A percentile compares a stretch with the other conserved stretches of the same genome.
Conservation (phyloP, 768 basidiomycete species). For the Leccinellum albellum region DNA sequence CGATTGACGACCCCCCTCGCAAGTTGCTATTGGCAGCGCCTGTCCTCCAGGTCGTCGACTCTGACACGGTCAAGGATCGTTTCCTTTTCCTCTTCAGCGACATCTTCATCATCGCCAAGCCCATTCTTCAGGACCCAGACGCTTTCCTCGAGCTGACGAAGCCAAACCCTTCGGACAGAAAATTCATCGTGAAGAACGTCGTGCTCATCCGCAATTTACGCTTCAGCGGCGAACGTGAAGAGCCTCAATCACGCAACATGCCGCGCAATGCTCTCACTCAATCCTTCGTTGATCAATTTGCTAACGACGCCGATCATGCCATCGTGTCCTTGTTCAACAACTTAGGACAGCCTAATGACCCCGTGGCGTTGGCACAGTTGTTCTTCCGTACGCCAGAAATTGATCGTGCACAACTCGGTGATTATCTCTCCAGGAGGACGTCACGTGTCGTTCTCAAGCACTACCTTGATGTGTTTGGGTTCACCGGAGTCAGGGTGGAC, state of each 20-base stretch:
- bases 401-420: slow-evolving; percentile 77
- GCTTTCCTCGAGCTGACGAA: slow-evolving; percentile 54
- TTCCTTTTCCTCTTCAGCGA: slow-evolving; percentile 98
- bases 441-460: slow-evolving; percentile 75
- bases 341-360: slow-evolving; percentile 57
- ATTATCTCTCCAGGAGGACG: slow-evolving; percentile 72
- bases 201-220: slow-evolving; percentile 70
- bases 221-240: slow-evolving; percentile 67
- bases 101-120: slow-evolving; percentile 90
- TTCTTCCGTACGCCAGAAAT: slow-evolving; percentile 82
- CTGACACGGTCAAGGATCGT: slow-evolving; percentile 91
- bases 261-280: slow-evolving; percentile 61
- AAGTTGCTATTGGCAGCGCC: slow-evolving; percentile 81
- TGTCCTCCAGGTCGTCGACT: slow-evolving; percentile 90
- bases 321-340: slow-evolving; percentile 67
- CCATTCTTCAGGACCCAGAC: slow-evolving; percentile 68
- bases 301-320: slow-evolving; percentile 75
- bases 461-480: slow-evolving; percentile 86
- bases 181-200: slow-evolving; percentile 86
- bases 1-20: slow-evolving; percentile 82
- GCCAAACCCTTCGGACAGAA: slow-evolving; percentile 59
- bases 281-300: slow-evolving; percentile 76
- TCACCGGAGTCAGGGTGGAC: slow-evolving; percentile 79
- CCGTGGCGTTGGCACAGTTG: slow-evolving; percentile 69
- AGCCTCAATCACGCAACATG: slow-evolving; percentile 45